Evolutionary conservation across 352 stramenopile genomes (phyloP).

Genomic region (Phytopythium boreale): DNA sequence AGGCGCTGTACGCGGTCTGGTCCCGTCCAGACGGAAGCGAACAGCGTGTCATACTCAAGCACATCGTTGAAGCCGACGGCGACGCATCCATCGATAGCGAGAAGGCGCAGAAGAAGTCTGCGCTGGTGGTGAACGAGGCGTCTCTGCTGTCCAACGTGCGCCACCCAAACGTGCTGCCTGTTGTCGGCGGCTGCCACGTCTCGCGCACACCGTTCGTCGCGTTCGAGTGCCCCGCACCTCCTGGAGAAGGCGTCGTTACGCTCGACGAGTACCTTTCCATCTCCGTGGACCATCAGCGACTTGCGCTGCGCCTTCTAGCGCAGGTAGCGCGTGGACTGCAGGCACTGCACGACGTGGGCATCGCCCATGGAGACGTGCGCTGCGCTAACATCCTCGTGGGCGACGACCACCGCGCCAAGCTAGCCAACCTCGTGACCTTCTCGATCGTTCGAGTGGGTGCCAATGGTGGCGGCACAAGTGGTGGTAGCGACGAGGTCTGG

Average conservation of each 20-base stretch:
- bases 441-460: constrained; percentile 10
- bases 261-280: constrained; percentile 53
- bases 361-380: constrained; percentile 52
- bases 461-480: not conserved
- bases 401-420: constrained; percentile 49
- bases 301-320: constrained; percentile 37
- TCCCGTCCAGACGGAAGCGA: constrained; percentile 22
- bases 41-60: constrained; percentile 45
- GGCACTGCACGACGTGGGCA: constrained; percentile 45
- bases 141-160: constrained; percentile 36
- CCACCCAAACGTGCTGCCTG: constrained; percentile 50
- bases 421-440: constrained; percentile 48
- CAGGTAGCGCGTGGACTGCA: constrained; percentile 47
- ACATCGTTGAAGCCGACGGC: constrained; percentile 1
- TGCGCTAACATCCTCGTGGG: constrained; percentile 59
- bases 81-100: not conserved
- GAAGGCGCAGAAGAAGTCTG: constrained; percentile 11
- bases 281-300: constrained; percentile 34
- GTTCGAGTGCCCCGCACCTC: constrained; percentile 32
- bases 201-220: constrained; percentile 43
- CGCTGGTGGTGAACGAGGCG: constrained; percentile 34
- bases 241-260: constrained; percentile 23
- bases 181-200: constrained; percentile 53
- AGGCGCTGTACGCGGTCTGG: constrained; percentile 31
- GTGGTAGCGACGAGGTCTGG: not conserved